A percentile compares a stretch with the other conserved stretches of the same genome.
phyloP scores from a whole-genome alignment of 1,139 yeast species.

The Ogataea hybrid region DNA sequence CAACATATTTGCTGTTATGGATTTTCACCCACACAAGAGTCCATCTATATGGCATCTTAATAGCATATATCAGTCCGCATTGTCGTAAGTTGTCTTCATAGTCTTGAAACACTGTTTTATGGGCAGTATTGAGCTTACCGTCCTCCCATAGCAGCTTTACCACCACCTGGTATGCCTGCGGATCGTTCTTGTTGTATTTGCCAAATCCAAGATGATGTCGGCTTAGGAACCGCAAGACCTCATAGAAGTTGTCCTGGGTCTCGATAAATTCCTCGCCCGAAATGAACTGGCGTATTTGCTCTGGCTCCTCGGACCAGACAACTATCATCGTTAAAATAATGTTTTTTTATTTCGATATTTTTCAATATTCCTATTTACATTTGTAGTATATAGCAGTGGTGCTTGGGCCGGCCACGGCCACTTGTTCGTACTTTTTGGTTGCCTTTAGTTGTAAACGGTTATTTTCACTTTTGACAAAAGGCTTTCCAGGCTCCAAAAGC shows the following conservation, averaged over 20 bases:
- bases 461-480: conserved; percentile 24
- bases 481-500: conserved; percentile 50
- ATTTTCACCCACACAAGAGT: conserved; percentile 28
- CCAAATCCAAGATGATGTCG: conserved; percentile 7
- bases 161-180: conserved; percentile 6
- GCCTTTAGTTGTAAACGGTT: conserved; percentile 47
- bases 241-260: conserved; percentile 4
- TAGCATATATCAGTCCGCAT: conserved; percentile 20
- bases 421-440: conserved; percentile 46
- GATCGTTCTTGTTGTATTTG: conserved; percentile 1
- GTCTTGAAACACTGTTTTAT: neutral
- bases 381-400: conserved; percentile 64
- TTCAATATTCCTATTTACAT: conserved; percentile 4
- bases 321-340: conserved; percentile 1
- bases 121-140: neutral
- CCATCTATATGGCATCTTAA: conserved; percentile 22
- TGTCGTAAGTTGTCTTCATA: conserved; percentile 11
- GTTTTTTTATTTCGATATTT: neutral
- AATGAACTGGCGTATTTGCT: neutral
- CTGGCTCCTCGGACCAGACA: conserved; percentile 8
- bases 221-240: conserved; percentile 6
- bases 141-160: conserved; percentile 8
- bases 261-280: conserved; percentile 2
- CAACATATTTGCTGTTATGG: conserved; percentile 16
- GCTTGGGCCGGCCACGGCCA: conserved; percentile 59